phyloP scores from a whole-genome alignment of 2,329 filamentous ascomycete genomes.

The Talaromyces albobiverticillius region DNA sequence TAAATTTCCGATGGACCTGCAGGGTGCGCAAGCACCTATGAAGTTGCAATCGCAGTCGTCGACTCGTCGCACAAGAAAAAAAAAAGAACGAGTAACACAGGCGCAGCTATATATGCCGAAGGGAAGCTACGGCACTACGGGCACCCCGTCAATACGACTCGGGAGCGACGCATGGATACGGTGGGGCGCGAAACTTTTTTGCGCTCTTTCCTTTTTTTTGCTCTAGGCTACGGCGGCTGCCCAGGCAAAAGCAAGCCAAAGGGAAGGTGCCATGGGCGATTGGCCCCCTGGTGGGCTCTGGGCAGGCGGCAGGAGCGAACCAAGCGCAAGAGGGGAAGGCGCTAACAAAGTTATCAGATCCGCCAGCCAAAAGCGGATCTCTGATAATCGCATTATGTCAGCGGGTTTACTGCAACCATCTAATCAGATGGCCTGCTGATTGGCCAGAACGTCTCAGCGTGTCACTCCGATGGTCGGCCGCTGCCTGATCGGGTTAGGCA shows the following conservation, averaged over 20 bases:
- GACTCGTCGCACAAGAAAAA: no score
- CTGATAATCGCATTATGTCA: background rate
- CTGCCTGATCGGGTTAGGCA: background rate
- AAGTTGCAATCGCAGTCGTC: background rate
- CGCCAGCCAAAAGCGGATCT: slow-evolving; percentile 8
- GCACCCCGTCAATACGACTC: background rate
- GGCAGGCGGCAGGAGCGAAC: no score
- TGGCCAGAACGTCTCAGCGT: background rate
- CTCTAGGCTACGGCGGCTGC: background rate
- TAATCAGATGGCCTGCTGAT: background rate
- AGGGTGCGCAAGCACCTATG: no score
- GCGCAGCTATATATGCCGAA: no score
- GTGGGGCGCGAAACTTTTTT: background rate
- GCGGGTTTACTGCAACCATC: background rate
- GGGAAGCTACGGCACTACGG: no score
- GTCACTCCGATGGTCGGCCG: slow-evolving; percentile 7
- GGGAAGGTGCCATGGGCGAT: background rate
- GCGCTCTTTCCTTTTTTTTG: background rate
- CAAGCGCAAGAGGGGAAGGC: background rate
- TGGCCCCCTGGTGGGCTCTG: no score
- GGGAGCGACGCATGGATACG: background rate
- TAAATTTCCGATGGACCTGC: no score
- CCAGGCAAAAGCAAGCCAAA: no score
- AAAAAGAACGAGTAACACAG: no score
- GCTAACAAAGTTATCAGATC: no score